Percentiles rank a stretch among this genome's conserved stretches.
phyloP scores from a whole-genome alignment of 768 basidiomycete species.

The Mycena chlorophos region DNA sequence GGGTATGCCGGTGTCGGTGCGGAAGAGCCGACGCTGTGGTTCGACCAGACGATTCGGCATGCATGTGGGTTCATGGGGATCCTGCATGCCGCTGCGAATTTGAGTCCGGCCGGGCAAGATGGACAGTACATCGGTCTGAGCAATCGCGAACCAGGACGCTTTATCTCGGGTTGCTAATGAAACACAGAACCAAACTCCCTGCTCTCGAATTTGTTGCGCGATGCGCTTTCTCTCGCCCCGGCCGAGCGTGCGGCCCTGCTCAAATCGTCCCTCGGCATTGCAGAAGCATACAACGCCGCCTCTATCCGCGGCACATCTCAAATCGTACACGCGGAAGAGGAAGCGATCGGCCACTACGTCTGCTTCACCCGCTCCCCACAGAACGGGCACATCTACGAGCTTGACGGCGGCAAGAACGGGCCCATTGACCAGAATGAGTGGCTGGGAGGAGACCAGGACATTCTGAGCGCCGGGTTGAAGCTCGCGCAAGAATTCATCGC shows the following conservation, averaged over 20 bases:
- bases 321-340: constrained; percentile 11
- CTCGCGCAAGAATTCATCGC: constrained; percentile 17
- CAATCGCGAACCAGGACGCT: too few relatives aligned
- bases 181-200: constrained; percentile 15
- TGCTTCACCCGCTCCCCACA: constrained; percentile 21
- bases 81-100: constrained; percentile 20
- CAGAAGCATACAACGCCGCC: constrained; percentile 19
- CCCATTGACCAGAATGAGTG: constrained; percentile 20
- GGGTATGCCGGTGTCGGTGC: constrained; percentile 15
- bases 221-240: constrained; percentile 9
- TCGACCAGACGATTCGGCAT: constrained; percentile 19
- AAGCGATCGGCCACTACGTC: constrained; percentile 16
- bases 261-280: constrained; percentile 16
- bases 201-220: constrained; percentile 11
- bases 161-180: too few relatives aligned
- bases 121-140: constrained; percentile 19
- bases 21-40: constrained; percentile 18
- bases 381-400: constrained; percentile 22
- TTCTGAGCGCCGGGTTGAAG: constrained; percentile 19
- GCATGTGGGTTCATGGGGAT: constrained; percentile 22
- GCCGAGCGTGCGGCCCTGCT: constrained; percentile 16
- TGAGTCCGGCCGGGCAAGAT: constrained; percentile 1
- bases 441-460: constrained; percentile 17
- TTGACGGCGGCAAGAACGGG: constrained; percentile 23
- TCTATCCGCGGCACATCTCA: constrained; percentile 14